These are phyloP conservation scores for Orbilia oligospora DNA, from an alignment of 2,329 filamentous ascomycete genomes.

Conservation along the genomic window DNA sequence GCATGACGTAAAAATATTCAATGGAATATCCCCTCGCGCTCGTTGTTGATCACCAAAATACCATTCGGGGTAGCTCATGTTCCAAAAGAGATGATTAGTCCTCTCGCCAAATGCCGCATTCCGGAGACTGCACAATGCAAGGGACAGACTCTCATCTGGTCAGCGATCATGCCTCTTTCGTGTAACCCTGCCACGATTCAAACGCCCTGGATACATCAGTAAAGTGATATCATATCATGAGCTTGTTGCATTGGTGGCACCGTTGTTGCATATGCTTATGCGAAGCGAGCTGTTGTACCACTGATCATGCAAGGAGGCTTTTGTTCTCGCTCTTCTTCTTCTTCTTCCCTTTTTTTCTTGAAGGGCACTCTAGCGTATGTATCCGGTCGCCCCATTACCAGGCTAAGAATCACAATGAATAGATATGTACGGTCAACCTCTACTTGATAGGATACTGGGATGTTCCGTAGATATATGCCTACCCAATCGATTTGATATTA, in stretches of 20 bases:
- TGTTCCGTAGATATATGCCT: neutral
- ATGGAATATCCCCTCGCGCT: neutral
- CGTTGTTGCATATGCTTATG: neutral
- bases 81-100: neutral
- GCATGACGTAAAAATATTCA: constrained; percentile 25
- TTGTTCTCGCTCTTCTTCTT: too few relatives aligned
- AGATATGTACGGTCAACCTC: too few relatives aligned
- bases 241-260: neutral
- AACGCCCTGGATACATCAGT: neutral
- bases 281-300: too few relatives aligned
- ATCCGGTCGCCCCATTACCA: neutral
- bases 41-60: neutral
- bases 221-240: neutral
- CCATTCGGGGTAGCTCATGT: too few relatives aligned
- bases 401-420: neutral
- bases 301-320: too few relatives aligned
- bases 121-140: neutral
- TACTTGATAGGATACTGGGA: neutral
- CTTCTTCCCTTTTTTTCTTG: too few relatives aligned
- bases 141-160: constrained; percentile 1
- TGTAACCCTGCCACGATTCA: neutral
- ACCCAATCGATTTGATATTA: neutral
- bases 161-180: neutral
- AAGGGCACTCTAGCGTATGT: too few relatives aligned
- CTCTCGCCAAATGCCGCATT: constrained; percentile 17